Percentiles rank a stretch among this genome's conserved stretches.
phyloP scores from a whole-genome alignment of 192 early-diverging fungal genomes.

The Backusella tuberculispora region DNA sequence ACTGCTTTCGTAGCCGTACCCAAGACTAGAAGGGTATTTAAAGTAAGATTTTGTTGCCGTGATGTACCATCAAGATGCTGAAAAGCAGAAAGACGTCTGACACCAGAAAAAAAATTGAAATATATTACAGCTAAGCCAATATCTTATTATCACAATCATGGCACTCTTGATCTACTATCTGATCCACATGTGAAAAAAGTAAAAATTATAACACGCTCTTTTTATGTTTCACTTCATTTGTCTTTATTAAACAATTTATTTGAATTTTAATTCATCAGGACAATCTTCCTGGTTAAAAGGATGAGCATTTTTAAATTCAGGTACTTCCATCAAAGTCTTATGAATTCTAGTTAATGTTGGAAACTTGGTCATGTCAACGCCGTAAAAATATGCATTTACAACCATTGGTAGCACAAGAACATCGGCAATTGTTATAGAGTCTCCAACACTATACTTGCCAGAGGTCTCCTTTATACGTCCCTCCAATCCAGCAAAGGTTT shows the following conservation, averaged over 20 bases:
- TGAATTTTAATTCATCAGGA: slow-evolving; percentile 54
- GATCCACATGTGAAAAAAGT: no score
- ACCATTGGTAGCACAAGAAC: slow-evolving; percentile 78
- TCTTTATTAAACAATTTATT: not conserved
- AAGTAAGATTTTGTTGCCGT: no score
- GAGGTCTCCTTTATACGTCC: slow-evolving; percentile 61
- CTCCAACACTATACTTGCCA: slow-evolving; percentile 79
- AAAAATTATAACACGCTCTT: no score
- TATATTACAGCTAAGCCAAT: no score
- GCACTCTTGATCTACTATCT: no score
- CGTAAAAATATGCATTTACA: slow-evolving; percentile 71
- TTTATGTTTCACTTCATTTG: no score
- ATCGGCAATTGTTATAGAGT: slow-evolving; percentile 85
- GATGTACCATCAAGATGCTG: no score
- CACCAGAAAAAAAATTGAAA: no score
- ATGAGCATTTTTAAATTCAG: slow-evolving; percentile 68
- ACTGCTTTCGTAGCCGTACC: no score
- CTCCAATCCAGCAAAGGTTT: slow-evolving; percentile 74
- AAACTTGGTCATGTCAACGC: slow-evolving; percentile 72
- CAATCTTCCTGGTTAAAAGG: slow-evolving; percentile 69
- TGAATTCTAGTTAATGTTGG: slow-evolving; percentile 70
- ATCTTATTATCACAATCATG: no score
- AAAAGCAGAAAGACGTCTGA: no score
- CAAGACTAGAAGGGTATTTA: no score
- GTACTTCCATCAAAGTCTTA: slow-evolving; percentile 53